These are phyloP conservation scores for Decorospora gaudefroyi DNA, from an alignment of 2,329 filamentous ascomycete species.

Conservation along the genomic window DNA sequence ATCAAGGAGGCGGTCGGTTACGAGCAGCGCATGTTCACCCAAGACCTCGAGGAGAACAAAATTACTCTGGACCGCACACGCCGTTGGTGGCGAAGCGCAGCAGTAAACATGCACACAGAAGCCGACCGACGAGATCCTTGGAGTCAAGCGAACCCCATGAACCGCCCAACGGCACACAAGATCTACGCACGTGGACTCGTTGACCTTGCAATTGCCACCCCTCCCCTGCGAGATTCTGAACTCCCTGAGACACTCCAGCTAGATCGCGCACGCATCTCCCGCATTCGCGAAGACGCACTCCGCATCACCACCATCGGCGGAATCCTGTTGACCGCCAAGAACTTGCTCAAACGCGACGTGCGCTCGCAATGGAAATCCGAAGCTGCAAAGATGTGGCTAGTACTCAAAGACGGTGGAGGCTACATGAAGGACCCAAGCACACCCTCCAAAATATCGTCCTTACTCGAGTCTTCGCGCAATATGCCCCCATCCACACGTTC, in stretches of 20 bases:
- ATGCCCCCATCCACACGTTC: slow-evolving; percentile 55
- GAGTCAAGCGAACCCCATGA: slow-evolving; percentile 59
- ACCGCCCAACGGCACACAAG: slow-evolving; percentile 67
- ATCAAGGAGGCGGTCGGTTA: slow-evolving; percentile 73
- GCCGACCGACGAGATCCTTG: slow-evolving; percentile 69
- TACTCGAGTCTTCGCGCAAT: slow-evolving; percentile 56
- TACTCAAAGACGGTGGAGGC: slow-evolving; percentile 66
- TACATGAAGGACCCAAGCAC: slow-evolving; percentile 60
- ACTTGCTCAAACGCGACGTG: slow-evolving; percentile 79
- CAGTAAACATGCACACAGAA: slow-evolving; percentile 67
- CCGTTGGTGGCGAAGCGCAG: slow-evolving; percentile 67
- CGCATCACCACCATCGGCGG: slow-evolving; percentile 74
- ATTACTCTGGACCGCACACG: slow-evolving; percentile 64
- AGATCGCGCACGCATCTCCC: slow-evolving; percentile 66
- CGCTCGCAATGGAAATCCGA: slow-evolving; percentile 77
- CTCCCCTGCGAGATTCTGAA: slow-evolving; percentile 58
- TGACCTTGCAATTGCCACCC: slow-evolving; percentile 72
- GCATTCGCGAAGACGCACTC: slow-evolving; percentile 61
- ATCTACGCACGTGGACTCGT: slow-evolving; percentile 78
- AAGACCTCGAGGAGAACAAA: slow-evolving; percentile 63
- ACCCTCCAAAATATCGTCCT: slow-evolving; percentile 52
- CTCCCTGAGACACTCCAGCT: slow-evolving; percentile 76
- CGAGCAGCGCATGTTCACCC: slow-evolving; percentile 72
- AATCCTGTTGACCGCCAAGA: slow-evolving; percentile 79
- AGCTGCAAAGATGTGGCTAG: slow-evolving; percentile 69